Conservation (phyloP, 352 stramenopile genomes). For the Globisporangium uncinulatum region DNA sequence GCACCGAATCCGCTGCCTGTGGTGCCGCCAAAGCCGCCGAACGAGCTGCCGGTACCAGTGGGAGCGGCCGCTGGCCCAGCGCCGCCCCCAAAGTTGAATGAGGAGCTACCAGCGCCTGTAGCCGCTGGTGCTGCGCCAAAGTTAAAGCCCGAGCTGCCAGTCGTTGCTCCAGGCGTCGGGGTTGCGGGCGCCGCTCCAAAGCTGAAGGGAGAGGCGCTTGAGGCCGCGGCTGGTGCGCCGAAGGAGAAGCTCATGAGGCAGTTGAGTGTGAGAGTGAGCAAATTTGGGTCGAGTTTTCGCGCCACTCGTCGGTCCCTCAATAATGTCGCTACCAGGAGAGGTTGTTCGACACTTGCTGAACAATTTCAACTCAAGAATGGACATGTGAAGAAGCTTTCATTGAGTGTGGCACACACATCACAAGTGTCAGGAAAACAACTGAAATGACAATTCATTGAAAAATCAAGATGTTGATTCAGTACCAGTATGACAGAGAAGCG, state of each 20-base stretch:
- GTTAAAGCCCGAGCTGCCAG: slow-evolving; percentile 9
- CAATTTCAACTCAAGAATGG: no score
- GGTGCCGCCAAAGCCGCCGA: slow-evolving; percentile 14
- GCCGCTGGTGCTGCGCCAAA: slow-evolving; percentile 11
- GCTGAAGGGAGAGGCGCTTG: slow-evolving; percentile 7
- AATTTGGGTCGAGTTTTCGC: slow-evolving; percentile 1
- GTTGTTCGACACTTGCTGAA: no score
- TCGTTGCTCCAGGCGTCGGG: not conserved
- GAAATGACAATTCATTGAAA: no score
- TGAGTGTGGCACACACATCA: no score
- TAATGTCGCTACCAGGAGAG: not conserved
- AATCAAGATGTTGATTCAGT: no score
- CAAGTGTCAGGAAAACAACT: no score
- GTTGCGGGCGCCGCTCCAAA: slow-evolving; percentile 13
- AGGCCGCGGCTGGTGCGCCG: slow-evolving; percentile 20
- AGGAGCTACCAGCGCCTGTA: not conserved
- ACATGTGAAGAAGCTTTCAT: no score
- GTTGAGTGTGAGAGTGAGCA: not conserved
- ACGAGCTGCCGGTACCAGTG: slow-evolving; percentile 1
- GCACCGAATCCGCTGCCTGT: slow-evolving; percentile 8
- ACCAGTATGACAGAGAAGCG: no score
- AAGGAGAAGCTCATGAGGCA: slow-evolving; percentile 42
- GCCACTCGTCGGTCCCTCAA: not conserved
- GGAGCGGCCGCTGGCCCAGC: not conserved
- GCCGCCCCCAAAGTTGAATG: slow-evolving; percentile 8